A percentile compares a stretch with the other conserved stretches of the same genome.
These are phyloP conservation scores for Hysterangium stoloniferum DNA, from an alignment of 768 basidiomycete species.

Conservation along the genomic window DNA sequence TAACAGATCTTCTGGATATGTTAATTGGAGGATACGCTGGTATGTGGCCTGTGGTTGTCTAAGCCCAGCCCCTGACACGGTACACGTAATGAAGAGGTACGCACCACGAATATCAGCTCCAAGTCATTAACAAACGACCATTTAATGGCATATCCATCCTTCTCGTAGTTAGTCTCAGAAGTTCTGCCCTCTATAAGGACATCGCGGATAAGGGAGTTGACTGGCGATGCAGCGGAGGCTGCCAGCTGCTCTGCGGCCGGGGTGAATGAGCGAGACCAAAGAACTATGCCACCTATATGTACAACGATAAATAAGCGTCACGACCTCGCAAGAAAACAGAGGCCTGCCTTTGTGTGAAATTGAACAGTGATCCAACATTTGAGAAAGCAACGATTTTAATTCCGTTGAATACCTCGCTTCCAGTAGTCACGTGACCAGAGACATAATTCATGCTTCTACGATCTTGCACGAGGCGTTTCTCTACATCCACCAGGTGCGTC, in stretches of 20 bases:
- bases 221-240: constrained; percentile 67
- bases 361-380: constrained; percentile 92
- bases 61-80: background rate
- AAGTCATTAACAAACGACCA: constrained; percentile 96
- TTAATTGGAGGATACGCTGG: constrained; percentile 89
- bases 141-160: constrained; percentile 87
- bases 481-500: constrained; percentile 5
- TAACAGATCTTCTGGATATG: constrained; percentile 88
- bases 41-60: constrained; percentile 68
- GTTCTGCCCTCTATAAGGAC: constrained; percentile 87
- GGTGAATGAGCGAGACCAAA: constrained; percentile 94
- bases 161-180: constrained; percentile 79
- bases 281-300: constrained; percentile 72
- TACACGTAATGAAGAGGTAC: constrained; percentile 23
- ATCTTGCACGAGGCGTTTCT: constrained; percentile 3
- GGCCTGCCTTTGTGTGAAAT: constrained; percentile 83
- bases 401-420: background rate
- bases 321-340: background rate
- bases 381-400: no score
- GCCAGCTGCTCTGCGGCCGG: constrained; percentile 69
- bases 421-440: background rate
- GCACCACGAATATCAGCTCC: constrained; percentile 92
- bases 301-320: constrained; percentile 7
- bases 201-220: constrained; percentile 83
- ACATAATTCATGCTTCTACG: background rate